phyloP scores from a whole-genome alignment of 352 stramenopile species.

The Pythium chondricola region DNA sequence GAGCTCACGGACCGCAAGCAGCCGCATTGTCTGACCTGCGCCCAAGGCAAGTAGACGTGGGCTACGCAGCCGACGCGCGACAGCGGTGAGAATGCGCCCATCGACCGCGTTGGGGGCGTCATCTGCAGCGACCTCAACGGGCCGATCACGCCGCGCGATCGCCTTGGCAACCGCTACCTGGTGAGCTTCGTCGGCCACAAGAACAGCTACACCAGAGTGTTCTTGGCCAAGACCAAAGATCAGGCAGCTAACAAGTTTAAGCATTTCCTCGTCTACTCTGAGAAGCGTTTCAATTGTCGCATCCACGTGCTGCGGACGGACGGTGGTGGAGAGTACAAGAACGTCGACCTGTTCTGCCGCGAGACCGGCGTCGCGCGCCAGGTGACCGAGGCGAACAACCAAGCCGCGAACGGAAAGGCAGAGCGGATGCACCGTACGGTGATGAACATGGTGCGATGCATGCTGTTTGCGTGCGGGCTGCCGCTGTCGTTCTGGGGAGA shows the following conservation, averaged over 20 bases:
- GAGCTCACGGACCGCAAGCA: background rate
- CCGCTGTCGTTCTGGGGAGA: constrained; percentile 21
- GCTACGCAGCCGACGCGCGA: constrained; percentile 5
- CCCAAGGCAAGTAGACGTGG: constrained; percentile 11
- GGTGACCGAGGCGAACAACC: constrained; percentile 18
- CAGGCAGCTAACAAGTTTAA: constrained; percentile 9
- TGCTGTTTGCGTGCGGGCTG: constrained; percentile 22
- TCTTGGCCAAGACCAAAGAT: constrained; percentile 12
- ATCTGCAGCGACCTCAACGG: constrained; percentile 20
- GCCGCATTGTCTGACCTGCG: constrained; percentile 6
- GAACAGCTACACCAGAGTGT: constrained; percentile 7
- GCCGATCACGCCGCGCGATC: constrained; percentile 6
- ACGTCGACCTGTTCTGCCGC: constrained; percentile 25
- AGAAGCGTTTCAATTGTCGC: constrained; percentile 4
- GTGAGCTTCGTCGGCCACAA: constrained; percentile 16
- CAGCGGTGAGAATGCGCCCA: constrained; percentile 2
- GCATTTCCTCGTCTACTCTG: constrained; percentile 7
- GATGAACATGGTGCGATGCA: constrained; percentile 23
- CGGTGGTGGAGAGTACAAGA: constrained; percentile 18
- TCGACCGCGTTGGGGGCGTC: background rate
- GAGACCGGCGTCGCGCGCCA: constrained; percentile 14
- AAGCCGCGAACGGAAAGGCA: constrained; percentile 25
- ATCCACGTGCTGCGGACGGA: constrained; percentile 13
- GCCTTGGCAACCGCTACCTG: constrained; percentile 4
- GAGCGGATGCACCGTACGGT: constrained; percentile 26